A percentile compares a stretch with the other conserved stretches of the same genome.
phyloP scores from a whole-genome alignment of 495 filamentous ascomycete species.

The Sporormia fimetaria region DNA sequence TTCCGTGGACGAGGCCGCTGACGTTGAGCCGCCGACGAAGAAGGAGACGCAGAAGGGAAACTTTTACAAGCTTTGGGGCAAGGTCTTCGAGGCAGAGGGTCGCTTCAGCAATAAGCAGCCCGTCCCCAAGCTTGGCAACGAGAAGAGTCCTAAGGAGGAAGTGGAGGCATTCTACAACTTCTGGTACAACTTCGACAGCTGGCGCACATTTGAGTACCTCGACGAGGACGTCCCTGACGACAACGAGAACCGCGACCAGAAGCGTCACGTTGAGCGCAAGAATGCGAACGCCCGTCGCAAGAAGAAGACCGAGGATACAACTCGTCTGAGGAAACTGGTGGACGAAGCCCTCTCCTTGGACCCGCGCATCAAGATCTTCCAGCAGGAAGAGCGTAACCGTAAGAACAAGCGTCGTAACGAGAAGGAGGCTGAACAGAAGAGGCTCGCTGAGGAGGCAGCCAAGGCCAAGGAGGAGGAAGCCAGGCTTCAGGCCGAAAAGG shows the following conservation, averaged over 20 bases:
- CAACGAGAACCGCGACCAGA: constrained; percentile 97
- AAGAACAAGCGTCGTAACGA: constrained; percentile 90
- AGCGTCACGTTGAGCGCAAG: constrained; percentile 94
- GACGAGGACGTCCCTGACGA: constrained; percentile 98
- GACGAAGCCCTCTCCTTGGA: constrained; percentile 73
- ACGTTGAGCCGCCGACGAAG: constrained; percentile 83
- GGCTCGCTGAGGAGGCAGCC: constrained; percentile 65
- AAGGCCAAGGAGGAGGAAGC: constrained; percentile 69
- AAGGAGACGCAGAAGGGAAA: constrained; percentile 73
- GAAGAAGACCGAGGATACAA: constrained; percentile 96
- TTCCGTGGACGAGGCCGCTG: constrained; percentile 85
- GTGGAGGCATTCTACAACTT: constrained; percentile 98
- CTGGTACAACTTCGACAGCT: constrained; percentile 98
- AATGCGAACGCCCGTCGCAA: constrained; percentile 95
- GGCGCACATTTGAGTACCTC: constrained; percentile 94
- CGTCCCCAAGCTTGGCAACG: constrained; percentile 74
- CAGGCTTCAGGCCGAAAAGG: constrained; percentile 64
- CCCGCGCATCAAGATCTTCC: constrained; percentile 95
- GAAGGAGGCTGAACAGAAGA: constrained; percentile 82
- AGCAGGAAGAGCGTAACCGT: constrained; percentile 73
- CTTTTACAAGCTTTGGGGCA: constrained; percentile 87
- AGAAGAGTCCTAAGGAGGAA: constrained; percentile 72
- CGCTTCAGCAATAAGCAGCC: constrained; percentile 87
- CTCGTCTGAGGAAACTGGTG: constrained; percentile 74
- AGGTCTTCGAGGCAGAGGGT: constrained; percentile 75